These are phyloP conservation scores for Linanthus parryae DNA, from an alignment of 148 eudicot genomes.

Conservation along the genomic window DNA sequence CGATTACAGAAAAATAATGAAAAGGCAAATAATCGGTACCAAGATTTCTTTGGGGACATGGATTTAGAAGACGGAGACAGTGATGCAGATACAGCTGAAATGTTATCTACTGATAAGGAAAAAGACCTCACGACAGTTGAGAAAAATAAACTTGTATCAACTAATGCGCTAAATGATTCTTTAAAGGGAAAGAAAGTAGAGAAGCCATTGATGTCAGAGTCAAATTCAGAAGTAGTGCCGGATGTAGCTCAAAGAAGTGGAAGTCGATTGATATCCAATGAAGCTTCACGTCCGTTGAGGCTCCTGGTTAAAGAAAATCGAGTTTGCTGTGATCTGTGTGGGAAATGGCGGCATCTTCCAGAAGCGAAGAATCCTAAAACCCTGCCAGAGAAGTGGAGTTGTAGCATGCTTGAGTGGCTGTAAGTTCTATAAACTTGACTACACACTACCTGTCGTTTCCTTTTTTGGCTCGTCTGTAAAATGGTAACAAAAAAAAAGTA, in stretches of 20 bases:
- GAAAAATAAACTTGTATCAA: slow-evolving; percentile 30
- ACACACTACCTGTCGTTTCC: neutral
- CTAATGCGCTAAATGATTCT: slow-evolving; percentile 24
- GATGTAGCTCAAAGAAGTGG: slow-evolving; percentile 26
- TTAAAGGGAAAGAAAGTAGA: slow-evolving; percentile 22
- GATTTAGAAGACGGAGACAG: slow-evolving; percentile 56
- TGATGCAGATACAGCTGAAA: slow-evolving; percentile 43
- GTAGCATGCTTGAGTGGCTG: slow-evolving; percentile 84
- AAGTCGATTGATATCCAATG: slow-evolving; percentile 41
- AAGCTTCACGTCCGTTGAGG: slow-evolving; percentile 29
- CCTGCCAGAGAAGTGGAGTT: slow-evolving; percentile 78
- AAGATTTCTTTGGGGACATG: slow-evolving; percentile 85
- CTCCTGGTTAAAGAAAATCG: slow-evolving; percentile 50
- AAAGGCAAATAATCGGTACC: slow-evolving; percentile 45
- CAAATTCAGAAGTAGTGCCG: slow-evolving; percentile 24
- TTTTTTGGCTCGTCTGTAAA: neutral
- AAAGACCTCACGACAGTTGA: slow-evolving; percentile 31
- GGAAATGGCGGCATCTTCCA: slow-evolving; percentile 83
- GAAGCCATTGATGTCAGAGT: slow-evolving; percentile 19
- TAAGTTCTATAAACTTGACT: slow-evolving; percentile 35
- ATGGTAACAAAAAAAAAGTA: too few relatives aligned
- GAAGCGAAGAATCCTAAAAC: slow-evolving; percentile 47
- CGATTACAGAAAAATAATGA: slow-evolving; percentile 25
- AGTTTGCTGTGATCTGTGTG: slow-evolving; percentile 78
- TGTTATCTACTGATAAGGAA: slow-evolving; percentile 26